Conservation (phyloP, 1,139 yeast genomes). For the Scheffersomyces insectosa region DNA sequence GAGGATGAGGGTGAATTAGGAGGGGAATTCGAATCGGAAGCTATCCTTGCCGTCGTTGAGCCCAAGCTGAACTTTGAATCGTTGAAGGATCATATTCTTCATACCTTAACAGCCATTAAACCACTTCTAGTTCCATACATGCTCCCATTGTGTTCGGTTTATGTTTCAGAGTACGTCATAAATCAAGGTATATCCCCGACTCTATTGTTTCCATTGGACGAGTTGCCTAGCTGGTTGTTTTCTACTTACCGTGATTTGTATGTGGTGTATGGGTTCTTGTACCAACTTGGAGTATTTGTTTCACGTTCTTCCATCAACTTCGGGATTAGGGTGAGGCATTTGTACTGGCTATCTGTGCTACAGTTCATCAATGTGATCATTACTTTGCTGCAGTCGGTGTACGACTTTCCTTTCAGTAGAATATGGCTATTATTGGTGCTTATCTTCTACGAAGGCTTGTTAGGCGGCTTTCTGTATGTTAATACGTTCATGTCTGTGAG, state of each 20-base stretch:
- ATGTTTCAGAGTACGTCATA: slow-evolving; percentile 81
- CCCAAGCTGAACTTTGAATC: not conserved
- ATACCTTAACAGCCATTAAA: slow-evolving; percentile 44
- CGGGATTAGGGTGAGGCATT: slow-evolving; percentile 54
- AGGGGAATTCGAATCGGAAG: slow-evolving; percentile 1
- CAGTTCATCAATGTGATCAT: slow-evolving; percentile 68
- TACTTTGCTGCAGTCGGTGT: slow-evolving; percentile 65
- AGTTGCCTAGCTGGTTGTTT: slow-evolving; percentile 62
- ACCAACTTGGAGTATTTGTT: slow-evolving; percentile 89
- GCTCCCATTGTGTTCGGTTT: slow-evolving; percentile 82
- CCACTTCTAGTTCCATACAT: slow-evolving; percentile 69
- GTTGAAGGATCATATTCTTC: slow-evolving; percentile 22
- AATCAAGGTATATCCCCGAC: slow-evolving; percentile 94
- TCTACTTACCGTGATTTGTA: slow-evolving; percentile 77
- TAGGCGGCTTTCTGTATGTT: slow-evolving; percentile 89
- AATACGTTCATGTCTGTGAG: slow-evolving; percentile 81
- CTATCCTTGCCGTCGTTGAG: not conserved
- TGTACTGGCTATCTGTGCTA: slow-evolving; percentile 63
- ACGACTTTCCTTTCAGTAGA: slow-evolving; percentile 51
- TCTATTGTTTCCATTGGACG: slow-evolving; percentile 68
- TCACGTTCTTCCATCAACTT: slow-evolving; percentile 81
- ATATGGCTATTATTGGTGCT: slow-evolving; percentile 64
- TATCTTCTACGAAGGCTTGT: slow-evolving; percentile 80
- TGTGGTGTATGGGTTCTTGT: slow-evolving; percentile 89
- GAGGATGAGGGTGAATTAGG: not conserved